phyloP scores from a whole-genome alignment of 768 basidiomycete species.

The Exsudoporus frostii region DNA sequence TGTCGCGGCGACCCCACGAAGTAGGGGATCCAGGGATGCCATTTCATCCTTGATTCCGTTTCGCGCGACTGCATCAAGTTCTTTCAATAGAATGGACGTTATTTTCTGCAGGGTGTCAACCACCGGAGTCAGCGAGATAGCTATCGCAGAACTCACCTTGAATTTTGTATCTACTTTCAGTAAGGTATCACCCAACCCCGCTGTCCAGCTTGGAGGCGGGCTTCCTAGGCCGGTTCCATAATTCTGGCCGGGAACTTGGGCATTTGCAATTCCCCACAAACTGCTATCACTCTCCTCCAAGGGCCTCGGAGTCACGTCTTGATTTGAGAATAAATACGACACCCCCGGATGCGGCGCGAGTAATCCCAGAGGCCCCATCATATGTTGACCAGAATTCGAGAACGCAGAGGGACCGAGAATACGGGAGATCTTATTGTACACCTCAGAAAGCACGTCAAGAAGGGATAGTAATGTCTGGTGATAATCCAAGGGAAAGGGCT shows the following conservation, averaged over 20 bases:
- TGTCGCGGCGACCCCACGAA: conserved; percentile 51
- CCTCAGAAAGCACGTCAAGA: conserved; percentile 84
- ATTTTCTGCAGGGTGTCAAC: conserved; percentile 63
- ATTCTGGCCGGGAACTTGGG: conserved; percentile 27
- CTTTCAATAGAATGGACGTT: conserved; percentile 72
- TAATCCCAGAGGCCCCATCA: conserved; percentile 70
- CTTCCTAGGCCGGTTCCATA: conserved; percentile 38
- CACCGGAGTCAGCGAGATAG: not conserved
- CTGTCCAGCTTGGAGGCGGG: conserved; percentile 61
- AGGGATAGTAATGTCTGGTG: conserved; percentile 85
- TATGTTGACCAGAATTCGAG: conserved; percentile 64
- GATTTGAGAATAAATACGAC: conserved; percentile 62
- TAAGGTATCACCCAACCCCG: conserved; percentile 65
- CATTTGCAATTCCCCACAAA: conserved; percentile 73
- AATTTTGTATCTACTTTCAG: conserved; percentile 80
- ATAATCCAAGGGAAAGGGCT: conserved; percentile 92
- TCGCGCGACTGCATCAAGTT: conserved; percentile 79
- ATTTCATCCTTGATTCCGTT: conserved; percentile 81
- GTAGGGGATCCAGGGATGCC: conserved; percentile 73
- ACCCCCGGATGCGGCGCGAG: conserved; percentile 80
- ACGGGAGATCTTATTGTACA: conserved; percentile 83
- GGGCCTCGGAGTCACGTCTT: conserved; percentile 38
- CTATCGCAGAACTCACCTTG: conserved; percentile 51
- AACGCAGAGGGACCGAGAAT: conserved; percentile 83
- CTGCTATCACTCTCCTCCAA: conserved; percentile 47